Evolutionary conservation across 306 rosid species (phyloP).

Genomic region (Cajanus cajan): DNA sequence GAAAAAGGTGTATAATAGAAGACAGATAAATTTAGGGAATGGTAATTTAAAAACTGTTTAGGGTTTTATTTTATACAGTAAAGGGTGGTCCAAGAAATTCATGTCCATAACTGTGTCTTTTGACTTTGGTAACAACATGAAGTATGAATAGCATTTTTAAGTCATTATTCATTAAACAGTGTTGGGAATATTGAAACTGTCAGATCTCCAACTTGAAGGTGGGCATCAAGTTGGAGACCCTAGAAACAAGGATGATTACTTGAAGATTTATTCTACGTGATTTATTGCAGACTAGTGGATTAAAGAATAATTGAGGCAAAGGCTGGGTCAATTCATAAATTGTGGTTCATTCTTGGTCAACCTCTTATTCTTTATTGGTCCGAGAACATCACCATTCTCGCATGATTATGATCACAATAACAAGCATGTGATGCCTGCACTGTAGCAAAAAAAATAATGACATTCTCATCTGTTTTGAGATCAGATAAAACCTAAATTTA

Average conservation of each 20-base stretch:
- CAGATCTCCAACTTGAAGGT: not conserved
- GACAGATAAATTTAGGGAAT: not conserved
- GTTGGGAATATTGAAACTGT: not conserved
- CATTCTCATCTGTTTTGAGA: not conserved
- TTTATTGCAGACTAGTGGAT: not conserved
- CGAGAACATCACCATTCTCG: not conserved
- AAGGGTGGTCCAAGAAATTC: not conserved
- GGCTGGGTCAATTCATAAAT: not conserved
- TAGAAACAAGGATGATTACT: not conserved
- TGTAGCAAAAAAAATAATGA: not conserved
- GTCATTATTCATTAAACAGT: not conserved
- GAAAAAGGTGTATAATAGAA: not conserved
- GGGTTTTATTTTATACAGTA: not conserved
- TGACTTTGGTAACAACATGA: not conserved
- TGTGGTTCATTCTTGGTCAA: not conserved
- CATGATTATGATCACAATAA: not conserved
- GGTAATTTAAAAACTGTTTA: not conserved
- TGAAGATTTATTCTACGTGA: not conserved
- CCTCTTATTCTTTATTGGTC: not conserved
- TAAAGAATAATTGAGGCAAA: not conserved
- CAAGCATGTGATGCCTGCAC: not conserved
- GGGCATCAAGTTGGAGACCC: not conserved
- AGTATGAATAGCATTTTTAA: not conserved
- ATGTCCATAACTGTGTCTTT: not conserved
- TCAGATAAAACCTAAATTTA: not conserved